Base-by-base conservation (phyloP, 2,329 filamentous ascomycete genomes). In the Waltergamsia citrina region DNA sequence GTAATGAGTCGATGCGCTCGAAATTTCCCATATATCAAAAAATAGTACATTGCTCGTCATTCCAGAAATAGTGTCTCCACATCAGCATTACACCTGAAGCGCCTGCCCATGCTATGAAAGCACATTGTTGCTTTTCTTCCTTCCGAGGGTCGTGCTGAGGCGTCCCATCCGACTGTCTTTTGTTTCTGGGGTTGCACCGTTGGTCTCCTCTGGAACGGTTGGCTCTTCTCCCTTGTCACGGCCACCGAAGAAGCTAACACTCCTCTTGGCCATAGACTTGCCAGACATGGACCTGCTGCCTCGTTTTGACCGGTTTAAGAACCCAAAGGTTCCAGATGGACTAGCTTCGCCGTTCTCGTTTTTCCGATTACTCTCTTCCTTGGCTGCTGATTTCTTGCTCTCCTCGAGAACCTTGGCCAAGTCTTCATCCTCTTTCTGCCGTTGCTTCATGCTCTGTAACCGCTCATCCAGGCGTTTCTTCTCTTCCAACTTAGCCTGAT, bases 191-290 rank as follows among this genome's bases (percentile, higher is more conserved):
- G 43, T 40, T 24, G 49, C 48, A 38, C 42, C 43, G 44, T 49
- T 54, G 5, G 32, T 28, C 18, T 7, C 14, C 12, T 25, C 24
- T 30, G 35, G 21, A 9, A 30, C 16, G n/a, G 29, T 16, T 10
- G 19, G 36, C 24, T 45, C 41, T 27, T 60, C 52, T 28, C 48
- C 46, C 33, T 53, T 51, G 35, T 53, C 50, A 29, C 43, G 44
- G 21, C 39, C 75, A n/a, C n/a, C n/a, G 45, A 80, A 59, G 49
- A 84, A 82, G 21, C 71, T 73, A 48, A 85, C 79, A 44, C 83
- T 82, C 56, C 81, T 85, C 41, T 80, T 75, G 32, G 83, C 74
- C 63, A 94, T 71, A 42, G 84, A 87, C 62, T 85, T 90, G n/a
- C n/a, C n/a, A n/a, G n/a, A n/a, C n/a, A n/a, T n/a, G n/a, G n/a